Conservation (phyloP, 2,329 filamentous ascomycete species). For the Fusarium nurragi region DNA sequence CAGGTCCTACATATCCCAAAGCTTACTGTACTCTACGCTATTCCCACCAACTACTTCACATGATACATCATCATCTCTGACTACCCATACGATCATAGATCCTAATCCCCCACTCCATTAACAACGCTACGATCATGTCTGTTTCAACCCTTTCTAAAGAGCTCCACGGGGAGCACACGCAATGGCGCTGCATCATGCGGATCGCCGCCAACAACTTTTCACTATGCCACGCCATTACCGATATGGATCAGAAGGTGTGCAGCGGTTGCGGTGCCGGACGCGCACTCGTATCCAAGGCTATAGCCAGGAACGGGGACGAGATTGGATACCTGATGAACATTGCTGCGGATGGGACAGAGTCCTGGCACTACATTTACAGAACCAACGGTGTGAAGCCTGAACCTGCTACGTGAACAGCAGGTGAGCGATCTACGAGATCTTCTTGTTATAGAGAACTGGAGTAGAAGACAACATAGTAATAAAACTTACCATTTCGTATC, state of each 20-base stretch:
- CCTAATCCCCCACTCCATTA: not conserved
- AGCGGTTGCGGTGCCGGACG: fast-evolving
- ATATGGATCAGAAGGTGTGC: not conserved
- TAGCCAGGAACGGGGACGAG: fast-evolving
- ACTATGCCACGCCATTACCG: not conserved
- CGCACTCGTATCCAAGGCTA: fast-evolving
- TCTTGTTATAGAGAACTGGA: not conserved
- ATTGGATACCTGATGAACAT: not conserved
- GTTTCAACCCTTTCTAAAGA: not conserved
- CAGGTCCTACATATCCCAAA: not conserved
- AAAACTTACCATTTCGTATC: not conserved
- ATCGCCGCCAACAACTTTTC: not conserved
- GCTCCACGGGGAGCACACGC: not conserved
- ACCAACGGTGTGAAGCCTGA: not conserved
- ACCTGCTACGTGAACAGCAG: not conserved
- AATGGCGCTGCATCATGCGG: not conserved
- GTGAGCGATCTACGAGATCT: not conserved
- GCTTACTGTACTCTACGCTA: not conserved
- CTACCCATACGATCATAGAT: not conserved
- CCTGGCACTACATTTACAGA: not conserved
- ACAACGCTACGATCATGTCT: not conserved
- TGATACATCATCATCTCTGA: not conserved
- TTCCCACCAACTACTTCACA: not conserved
- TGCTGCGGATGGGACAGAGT: not conserved
- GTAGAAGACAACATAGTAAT: not conserved